Evolutionary conservation across 345 rosid species (phyloP), one percentile per base, ranked within the genome.

Genomic region (Pelargonium nanum): DNA sequence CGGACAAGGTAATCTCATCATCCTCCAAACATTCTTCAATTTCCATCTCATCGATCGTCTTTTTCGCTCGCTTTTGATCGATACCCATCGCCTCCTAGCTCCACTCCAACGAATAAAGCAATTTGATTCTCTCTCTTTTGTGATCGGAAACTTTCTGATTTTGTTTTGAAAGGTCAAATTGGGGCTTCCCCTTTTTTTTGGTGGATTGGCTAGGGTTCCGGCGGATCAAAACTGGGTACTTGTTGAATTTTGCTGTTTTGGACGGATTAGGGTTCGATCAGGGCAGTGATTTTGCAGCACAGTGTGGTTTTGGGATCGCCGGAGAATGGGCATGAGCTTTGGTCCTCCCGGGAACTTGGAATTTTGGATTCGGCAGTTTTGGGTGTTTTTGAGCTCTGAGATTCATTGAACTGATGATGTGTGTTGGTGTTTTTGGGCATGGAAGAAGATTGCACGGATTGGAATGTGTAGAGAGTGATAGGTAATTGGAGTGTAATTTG

Each of bases 371-470:
- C 15, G 48, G 17, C 48, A 2, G 48, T 40, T 40, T 17, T 40
- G 48, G 48, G 48, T 9, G 48, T 40, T 40, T 40, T 40, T 40
- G 48, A 40, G 48, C 48, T 40, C 10, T 40, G 48, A 40, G 48
- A 40, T 40, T 40, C 48, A 9, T 15, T 40, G 48, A 40, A 17
- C 48, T 40, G 48, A 40, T 10, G 48, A 12, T 40, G 54, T n/a
- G 63, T 24, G 64, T 57, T 72, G 74, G 51, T 64, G 63, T 57
- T 70, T 22, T 50, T 63, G 74, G 77, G 61, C 52, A 76, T 76
- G 83, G 77, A 72, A 72, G 81, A 78, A 68, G 78, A 78, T 71
- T 72, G 80, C 74, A 30, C 60, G 8, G 65, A 62, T 26, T 19
- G 64, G 65, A 58, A 69, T 71, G 58, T 58, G 45, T 65, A 58